These are phyloP conservation scores for Termitomyces sp. DNA, from an alignment of 768 basidiomycete genomes.

Conservation along the genomic window DNA sequence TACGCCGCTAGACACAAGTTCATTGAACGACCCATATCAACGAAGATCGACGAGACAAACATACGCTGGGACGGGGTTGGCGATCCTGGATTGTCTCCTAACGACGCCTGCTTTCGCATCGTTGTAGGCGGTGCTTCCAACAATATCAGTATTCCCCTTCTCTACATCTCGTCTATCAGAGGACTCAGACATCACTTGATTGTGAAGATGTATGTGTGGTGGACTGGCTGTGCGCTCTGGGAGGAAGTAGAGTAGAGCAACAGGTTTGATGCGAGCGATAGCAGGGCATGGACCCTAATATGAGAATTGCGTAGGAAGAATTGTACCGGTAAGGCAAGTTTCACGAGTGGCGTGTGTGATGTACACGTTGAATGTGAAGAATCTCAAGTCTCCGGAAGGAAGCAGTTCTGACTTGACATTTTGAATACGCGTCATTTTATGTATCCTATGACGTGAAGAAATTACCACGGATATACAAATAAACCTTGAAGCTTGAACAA, in stretches of 20 bases:
- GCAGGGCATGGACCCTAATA: background rate
- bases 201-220: background rate
- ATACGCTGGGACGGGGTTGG: constrained; percentile 27
- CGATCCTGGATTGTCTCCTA: constrained; percentile 19
- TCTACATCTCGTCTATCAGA: background rate
- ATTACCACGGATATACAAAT: background rate
- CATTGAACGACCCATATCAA: background rate
- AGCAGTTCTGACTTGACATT: background rate
- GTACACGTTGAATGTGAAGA: background rate
- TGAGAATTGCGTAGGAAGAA: background rate
- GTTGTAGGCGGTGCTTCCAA: background rate
- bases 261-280: too few relatives aligned
- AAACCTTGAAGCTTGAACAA: background rate
- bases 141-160: background rate
- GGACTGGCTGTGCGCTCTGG: too few relatives aligned
- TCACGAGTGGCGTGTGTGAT: background rate
- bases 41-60: constrained; percentile 1
- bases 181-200: background rate
- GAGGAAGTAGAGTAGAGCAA: background rate
- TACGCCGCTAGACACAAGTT: constrained; percentile 20
- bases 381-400: too few relatives aligned
- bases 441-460: background rate
- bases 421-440: background rate
- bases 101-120: background rate
- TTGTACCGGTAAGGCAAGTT: background rate